Percentiles rank a stretch among this genome's conserved stretches.
These are phyloP conservation scores for Moesziomyces antarcticus DNA, from an alignment of 1,284 basidiomycete species.

Conservation along the genomic window DNA sequence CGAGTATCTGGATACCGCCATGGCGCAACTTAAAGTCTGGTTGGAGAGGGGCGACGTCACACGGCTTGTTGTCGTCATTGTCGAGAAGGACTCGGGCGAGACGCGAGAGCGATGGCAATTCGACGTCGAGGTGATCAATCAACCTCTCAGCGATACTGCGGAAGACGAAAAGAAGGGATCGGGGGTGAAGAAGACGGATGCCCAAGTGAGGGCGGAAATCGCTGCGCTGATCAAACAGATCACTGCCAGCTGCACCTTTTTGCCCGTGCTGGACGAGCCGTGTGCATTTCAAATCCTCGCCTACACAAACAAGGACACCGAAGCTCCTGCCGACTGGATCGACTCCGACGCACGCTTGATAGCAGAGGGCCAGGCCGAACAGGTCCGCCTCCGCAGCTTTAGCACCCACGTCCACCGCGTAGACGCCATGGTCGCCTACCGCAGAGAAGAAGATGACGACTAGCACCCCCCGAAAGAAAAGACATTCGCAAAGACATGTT, in stretches of 20 bases:
- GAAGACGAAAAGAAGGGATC: neutral
- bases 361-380: constrained; percentile 93
- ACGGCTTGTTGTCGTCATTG: constrained; percentile 93
- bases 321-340: constrained; percentile 90
- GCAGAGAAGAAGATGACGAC: constrained; percentile 67
- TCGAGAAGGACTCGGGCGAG: constrained; percentile 89
- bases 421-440: constrained; percentile 69
- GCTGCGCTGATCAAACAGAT: constrained; percentile 98
- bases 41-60: constrained; percentile 88
- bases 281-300: constrained; percentile 92
- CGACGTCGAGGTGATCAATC: constrained; percentile 81
- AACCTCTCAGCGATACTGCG: too few species aligned
- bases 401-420: constrained; percentile 69
- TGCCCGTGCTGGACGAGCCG: constrained; percentile 92
- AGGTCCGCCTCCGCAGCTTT: constrained; percentile 75
- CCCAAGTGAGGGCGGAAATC: constrained; percentile 96
- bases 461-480: too few species aligned
- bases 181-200: constrained; percentile 73
- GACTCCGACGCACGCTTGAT: constrained; percentile 95
- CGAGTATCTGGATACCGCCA: constrained; percentile 90
- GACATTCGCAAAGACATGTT: too few species aligned
- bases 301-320: constrained; percentile 77
- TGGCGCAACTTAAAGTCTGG: constrained; percentile 81
- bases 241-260: constrained; percentile 92
- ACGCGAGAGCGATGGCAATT: constrained; percentile 98